Evolutionary conservation across 495 filamentous ascomycete genomes (phyloP).

Genomic region (Penicillium pulvis): DNA sequence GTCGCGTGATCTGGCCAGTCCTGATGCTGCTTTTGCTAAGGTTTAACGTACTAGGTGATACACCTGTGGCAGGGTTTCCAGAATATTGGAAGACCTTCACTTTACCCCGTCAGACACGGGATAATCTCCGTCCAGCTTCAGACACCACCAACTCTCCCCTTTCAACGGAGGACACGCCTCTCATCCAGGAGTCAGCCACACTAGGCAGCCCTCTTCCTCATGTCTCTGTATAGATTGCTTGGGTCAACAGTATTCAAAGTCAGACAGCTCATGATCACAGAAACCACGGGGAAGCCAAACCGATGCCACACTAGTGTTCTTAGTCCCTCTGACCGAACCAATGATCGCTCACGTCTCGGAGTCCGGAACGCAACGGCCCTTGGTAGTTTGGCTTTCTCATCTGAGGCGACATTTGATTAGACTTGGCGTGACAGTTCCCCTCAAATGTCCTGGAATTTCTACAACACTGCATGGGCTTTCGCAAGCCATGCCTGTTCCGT

Average conservation of each 20-base stretch:
- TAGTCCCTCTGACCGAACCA: conserved; percentile 21
- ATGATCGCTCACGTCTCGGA: conserved; percentile 8
- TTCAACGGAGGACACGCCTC: background rate
- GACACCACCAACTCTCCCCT: conserved; percentile 1
- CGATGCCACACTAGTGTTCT: conserved; percentile 4
- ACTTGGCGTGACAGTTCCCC: background rate
- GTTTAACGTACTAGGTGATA: background rate
- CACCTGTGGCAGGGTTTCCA: background rate
- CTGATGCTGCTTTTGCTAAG: background rate
- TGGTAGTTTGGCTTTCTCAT: conserved; percentile 2
- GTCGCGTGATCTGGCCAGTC: background rate
- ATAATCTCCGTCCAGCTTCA: conserved; percentile 16
- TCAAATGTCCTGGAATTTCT: background rate
- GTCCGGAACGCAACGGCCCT: conserved; percentile 8
- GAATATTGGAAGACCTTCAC: background rate
- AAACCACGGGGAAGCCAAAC: background rate
- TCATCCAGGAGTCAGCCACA: background rate
- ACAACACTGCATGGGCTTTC: background rate
- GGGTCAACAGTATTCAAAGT: background rate
- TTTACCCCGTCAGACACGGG: conserved; percentile 18
- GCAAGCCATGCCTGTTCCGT: background rate
- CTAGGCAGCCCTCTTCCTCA: background rate
- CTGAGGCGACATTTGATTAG: conserved; percentile 1
- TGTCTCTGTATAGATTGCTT: background rate
- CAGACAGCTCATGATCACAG: background rate